phyloP scores from a whole-genome alignment of 306 rosid genomes.

The Rubus idaeus region DNA sequence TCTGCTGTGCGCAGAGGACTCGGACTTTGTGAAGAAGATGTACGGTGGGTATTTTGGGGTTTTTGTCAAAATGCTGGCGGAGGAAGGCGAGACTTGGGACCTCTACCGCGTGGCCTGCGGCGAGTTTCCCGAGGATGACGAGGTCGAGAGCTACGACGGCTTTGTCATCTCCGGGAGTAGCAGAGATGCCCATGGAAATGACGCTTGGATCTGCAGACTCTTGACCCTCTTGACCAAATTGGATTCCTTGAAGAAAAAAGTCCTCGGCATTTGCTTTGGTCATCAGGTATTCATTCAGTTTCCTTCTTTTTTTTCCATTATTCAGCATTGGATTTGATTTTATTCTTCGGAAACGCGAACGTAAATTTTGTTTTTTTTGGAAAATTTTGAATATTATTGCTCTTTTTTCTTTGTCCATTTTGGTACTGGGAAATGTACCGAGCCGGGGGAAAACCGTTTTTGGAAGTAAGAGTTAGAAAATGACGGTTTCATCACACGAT shows the following conservation, averaged over 20 bases:
- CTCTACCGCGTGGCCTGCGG: constrained; percentile 54
- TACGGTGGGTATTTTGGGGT: constrained; percentile 84
- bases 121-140: constrained; percentile 52
- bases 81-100: constrained; percentile 80
- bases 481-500: no score
- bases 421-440: not conserved
- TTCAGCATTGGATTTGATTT: not conserved
- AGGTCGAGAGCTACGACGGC: constrained; percentile 47
- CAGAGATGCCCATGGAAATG: constrained; percentile 74
- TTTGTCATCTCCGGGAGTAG: constrained; percentile 87
- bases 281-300: constrained; percentile 53
- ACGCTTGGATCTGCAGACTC: constrained; percentile 72
- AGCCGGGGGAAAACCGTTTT: not conserved
- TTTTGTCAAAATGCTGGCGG: constrained; percentile 59
- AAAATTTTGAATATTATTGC: no score
- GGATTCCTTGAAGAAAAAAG: constrained; percentile 54
- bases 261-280: constrained; percentile 89
- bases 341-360: not conserved
- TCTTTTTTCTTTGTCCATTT: not conserved
- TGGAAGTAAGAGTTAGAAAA: no score
- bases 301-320: not conserved
- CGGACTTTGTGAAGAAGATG: constrained; percentile 68
- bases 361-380: no score
- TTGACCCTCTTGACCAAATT: constrained; percentile 43
- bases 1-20: constrained; percentile 79